phyloP scores from a whole-genome alignment of 2,329 filamentous ascomycete species.

The Microthyrium microscopicum region DNA sequence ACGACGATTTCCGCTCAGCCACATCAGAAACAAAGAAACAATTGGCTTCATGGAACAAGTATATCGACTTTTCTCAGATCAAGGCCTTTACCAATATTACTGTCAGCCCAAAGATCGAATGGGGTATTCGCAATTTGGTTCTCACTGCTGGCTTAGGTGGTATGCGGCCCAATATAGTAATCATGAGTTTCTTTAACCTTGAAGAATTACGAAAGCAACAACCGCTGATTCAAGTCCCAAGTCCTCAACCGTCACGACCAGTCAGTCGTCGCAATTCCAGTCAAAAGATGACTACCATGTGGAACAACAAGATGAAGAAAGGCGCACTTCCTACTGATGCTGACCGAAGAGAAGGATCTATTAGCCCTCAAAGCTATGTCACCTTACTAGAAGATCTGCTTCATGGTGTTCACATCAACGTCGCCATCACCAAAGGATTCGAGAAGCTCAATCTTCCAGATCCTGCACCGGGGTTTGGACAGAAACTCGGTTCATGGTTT shows the following conservation, averaged over 20 bases:
- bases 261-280: constrained; percentile 5
- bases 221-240: constrained; percentile 41
- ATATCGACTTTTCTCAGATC: constrained; percentile 71
- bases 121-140: constrained; percentile 71
- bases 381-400: constrained; percentile 72
- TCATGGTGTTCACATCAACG: constrained; percentile 62
- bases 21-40: constrained; percentile 69
- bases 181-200: constrained; percentile 66
- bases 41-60: constrained; percentile 69
- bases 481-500: constrained; percentile 14
- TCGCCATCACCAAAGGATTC: constrained; percentile 71
- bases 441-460: constrained; percentile 54
- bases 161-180: constrained; percentile 77
- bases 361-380: constrained; percentile 58
- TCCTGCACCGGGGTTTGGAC: constrained; percentile 15
- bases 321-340: constrained; percentile 51
- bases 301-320: constrained; percentile 16
- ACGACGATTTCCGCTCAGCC: constrained; percentile 60
- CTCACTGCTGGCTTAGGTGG: constrained; percentile 68
- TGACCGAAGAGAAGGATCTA: constrained; percentile 50
- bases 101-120: constrained; percentile 67
- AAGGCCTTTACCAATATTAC: constrained; percentile 82
- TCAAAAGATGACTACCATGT: constrained; percentile 12
- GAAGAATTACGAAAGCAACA: constrained; percentile 48
- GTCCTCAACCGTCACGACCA: constrained; percentile 21